Evolutionary conservation across 345 rosid genomes (phyloP).

Genomic region (Citrus sinensis): DNA sequence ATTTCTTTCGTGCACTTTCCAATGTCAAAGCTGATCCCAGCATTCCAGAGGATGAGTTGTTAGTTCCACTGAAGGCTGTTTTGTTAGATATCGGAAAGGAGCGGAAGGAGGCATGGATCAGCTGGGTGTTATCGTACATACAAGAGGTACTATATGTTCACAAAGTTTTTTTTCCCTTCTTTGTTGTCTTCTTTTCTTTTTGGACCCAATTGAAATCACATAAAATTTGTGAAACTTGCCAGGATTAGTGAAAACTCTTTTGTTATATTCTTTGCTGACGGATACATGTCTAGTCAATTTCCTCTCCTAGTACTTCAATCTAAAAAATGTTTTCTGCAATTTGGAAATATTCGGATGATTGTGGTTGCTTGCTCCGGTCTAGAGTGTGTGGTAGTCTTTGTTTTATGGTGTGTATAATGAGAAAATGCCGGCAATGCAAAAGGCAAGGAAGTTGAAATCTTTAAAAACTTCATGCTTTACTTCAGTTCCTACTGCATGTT

Average conservation of each 20-base stretch:
- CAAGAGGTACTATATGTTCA: slow-evolving; percentile 59
- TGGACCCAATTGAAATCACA: background rate
- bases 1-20: slow-evolving; percentile 80
- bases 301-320: background rate
- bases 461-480: background rate
- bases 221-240: background rate
- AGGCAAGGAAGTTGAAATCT: background rate
- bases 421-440: background rate
- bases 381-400: background rate
- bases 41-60: slow-evolving; percentile 57
- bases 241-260: background rate
- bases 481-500: background rate
- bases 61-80: slow-evolving; percentile 79
- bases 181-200: background rate
- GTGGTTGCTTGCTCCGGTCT: background rate
- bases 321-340: background rate
- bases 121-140: slow-evolving; percentile 78
- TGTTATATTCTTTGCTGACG: background rate
- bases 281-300: background rate
- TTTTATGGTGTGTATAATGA: background rate
- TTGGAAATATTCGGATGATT: background rate
- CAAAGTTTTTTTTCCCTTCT: background rate
- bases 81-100: slow-evolving; percentile 93
- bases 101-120: slow-evolving; percentile 90
- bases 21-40: slow-evolving; percentile 67